Evolutionary conservation across 306 rosid species (phyloP).

Genomic region (Pueraria montana): DNA sequence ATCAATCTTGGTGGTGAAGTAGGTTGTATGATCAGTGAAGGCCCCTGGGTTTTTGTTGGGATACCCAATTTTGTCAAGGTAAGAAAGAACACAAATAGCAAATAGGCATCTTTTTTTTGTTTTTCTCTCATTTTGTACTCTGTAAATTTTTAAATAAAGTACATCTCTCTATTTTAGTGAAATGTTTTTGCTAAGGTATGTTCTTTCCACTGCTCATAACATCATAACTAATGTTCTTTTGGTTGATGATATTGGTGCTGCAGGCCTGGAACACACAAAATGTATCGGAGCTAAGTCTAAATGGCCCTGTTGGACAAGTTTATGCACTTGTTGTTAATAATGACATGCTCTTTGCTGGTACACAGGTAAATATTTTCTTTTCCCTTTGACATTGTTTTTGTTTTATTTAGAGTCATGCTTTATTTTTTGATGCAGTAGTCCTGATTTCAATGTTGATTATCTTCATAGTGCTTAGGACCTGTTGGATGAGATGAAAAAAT

Average conservation of each 20-base stretch:
- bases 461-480: constrained; percentile 3
- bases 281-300: constrained; percentile 74
- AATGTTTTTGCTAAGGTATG: neutral
- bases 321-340: constrained; percentile 85
- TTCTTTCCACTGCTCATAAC: neutral
- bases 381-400: constrained; percentile 20
- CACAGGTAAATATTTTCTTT: constrained; percentile 72
- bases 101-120: constrained; percentile 5
- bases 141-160: constrained; percentile 23
- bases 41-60: constrained; percentile 98
- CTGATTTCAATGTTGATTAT: neutral
- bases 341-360: constrained; percentile 95
- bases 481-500: neutral
- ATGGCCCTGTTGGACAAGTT: constrained; percentile 97
- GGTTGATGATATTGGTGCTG: constrained; percentile 51
- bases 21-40: constrained; percentile 95
- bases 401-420: constrained; percentile 33
- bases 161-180: constrained; percentile 26
- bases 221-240: constrained; percentile 35
- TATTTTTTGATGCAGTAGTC: constrained; percentile 26
- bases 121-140: neutral
- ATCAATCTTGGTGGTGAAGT: constrained; percentile 87
- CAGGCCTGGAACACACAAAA: constrained; percentile 95
- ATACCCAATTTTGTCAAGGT: constrained; percentile 87
- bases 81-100: constrained; percentile 32